These are phyloP conservation scores for Iris macrosiphon DNA, from an alignment of 106 monocot genomes.

Conservation along the genomic window DNA sequence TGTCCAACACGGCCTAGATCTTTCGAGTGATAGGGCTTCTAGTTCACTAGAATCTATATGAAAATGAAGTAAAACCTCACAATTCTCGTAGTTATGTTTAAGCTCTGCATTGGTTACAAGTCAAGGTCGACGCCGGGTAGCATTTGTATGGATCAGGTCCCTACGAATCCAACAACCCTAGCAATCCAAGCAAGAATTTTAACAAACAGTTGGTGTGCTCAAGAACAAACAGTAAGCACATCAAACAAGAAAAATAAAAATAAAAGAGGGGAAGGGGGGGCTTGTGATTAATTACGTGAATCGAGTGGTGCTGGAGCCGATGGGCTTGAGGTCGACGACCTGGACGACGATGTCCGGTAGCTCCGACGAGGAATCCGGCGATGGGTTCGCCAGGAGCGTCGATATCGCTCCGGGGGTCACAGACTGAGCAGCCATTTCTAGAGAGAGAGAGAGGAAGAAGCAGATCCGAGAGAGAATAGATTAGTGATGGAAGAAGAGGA, in stretches of 20 bases:
- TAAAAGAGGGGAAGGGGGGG: background rate
- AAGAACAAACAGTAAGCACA: background rate
- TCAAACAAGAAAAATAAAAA: background rate
- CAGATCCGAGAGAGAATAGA: background rate
- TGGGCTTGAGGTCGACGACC: conserved; percentile 90
- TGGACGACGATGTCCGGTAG: conserved; percentile 72
- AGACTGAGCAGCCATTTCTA: conserved; percentile 24
- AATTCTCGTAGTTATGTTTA: too few relatives aligned
- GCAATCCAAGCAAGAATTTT: background rate
- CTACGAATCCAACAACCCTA: too few relatives aligned
- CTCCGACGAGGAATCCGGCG: conserved; percentile 39
- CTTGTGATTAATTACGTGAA: conserved; percentile 87
- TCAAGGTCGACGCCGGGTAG: too few relatives aligned
- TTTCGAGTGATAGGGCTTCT: too few relatives aligned
- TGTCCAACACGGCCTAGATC: too few relatives aligned
- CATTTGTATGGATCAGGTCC: too few relatives aligned
- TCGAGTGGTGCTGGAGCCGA: conserved; percentile 71
- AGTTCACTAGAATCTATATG: too few relatives aligned
- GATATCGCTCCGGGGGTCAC: conserved; percentile 65
- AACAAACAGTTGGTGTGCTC: background rate
- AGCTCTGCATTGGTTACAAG: too few relatives aligned
- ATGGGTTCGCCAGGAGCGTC: conserved; percentile 54
- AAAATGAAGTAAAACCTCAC: too few relatives aligned
- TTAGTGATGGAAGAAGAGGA: background rate
- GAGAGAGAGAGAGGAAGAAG: background rate